phyloP scores from a whole-genome alignment of 352 stramenopile genomes.

The Globisporangium nodosum region DNA sequence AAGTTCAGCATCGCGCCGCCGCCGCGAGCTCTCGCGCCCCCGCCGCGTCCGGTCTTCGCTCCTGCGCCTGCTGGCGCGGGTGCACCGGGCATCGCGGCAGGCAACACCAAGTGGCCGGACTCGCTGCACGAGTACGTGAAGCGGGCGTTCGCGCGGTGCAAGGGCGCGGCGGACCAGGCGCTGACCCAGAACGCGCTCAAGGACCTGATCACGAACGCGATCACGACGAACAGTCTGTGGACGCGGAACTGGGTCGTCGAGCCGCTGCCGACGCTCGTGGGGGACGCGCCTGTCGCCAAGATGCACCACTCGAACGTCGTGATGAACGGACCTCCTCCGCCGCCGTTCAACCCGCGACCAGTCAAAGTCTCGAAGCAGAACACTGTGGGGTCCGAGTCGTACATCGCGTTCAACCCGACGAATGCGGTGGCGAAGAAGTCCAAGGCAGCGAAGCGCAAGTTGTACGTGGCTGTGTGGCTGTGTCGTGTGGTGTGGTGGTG shows the following conservation, averaged over 20 bases:
- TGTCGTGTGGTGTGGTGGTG: not conserved
- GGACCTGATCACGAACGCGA: slow-evolving; percentile 77
- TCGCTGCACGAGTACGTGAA: slow-evolving; percentile 85
- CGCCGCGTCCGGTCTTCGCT: slow-evolving; percentile 11
- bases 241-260: slow-evolving; percentile 80
- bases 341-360: slow-evolving; percentile 1
- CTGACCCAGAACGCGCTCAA: slow-evolving; percentile 80
- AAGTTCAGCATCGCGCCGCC: slow-evolving; percentile 34
- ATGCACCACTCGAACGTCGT: slow-evolving; percentile 13
- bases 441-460: slow-evolving; percentile 54
- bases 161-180: slow-evolving; percentile 63
- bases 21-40: slow-evolving; percentile 11
- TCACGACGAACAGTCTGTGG: slow-evolving; percentile 81
- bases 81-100: slow-evolving; percentile 10
- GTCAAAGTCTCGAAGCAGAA: slow-evolving; percentile 12
- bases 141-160: slow-evolving; percentile 75
- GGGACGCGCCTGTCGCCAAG: slow-evolving; percentile 25
- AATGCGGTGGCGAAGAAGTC: slow-evolving; percentile 33
- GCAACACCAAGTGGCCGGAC: slow-evolving; percentile 76
- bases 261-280: slow-evolving; percentile 62
- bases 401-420: slow-evolving; percentile 44
- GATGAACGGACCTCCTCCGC: slow-evolving; percentile 6
- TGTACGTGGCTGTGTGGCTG: slow-evolving; percentile 17
- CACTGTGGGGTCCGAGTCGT: slow-evolving; percentile 17
- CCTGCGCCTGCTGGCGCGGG: slow-evolving; percentile 9